phyloP scores from a whole-genome alignment of 257 asterid genomes.

The Osmanthus fragrans region DNA sequence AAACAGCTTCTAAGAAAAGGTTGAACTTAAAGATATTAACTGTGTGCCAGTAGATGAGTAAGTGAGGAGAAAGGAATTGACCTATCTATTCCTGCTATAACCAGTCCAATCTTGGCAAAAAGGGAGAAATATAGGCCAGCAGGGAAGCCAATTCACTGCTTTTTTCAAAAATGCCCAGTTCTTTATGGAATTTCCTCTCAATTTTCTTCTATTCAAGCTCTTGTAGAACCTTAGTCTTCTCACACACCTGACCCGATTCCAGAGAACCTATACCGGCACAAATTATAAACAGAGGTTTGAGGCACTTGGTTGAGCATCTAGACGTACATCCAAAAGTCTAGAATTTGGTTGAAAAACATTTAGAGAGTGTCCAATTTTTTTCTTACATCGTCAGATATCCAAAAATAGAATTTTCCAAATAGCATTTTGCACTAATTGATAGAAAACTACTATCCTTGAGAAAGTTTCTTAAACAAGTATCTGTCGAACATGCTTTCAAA shows the following conservation, averaged over 20 bases:
- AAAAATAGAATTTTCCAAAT: not conserved
- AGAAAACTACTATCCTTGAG: not conserved
- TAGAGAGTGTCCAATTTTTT: not conserved
- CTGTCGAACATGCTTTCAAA: not conserved
- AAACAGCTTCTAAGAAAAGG: not conserved
- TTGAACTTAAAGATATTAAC: not conserved
- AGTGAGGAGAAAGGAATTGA: not conserved
- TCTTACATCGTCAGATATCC: not conserved
- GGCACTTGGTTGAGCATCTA: not conserved
- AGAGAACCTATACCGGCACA: not conserved
- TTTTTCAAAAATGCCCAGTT: not conserved
- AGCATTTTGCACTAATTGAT: not conserved
- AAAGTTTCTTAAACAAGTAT: not conserved
- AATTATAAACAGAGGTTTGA: not conserved
- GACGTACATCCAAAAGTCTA: not conserved
- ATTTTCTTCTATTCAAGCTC: not conserved
- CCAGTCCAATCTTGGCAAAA: not conserved
- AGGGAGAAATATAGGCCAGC: not conserved
- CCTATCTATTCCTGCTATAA: not conserved
- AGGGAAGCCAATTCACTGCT: not conserved
- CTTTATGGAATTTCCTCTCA: not conserved
- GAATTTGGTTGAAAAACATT: not conserved
- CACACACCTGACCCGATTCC: not conserved
- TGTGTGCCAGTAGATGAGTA: not conserved
- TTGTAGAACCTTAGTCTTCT: not conserved